phyloP scores from a whole-genome alignment of 148 eudicot genomes.

The Rhododendron ferrugineum region DNA sequence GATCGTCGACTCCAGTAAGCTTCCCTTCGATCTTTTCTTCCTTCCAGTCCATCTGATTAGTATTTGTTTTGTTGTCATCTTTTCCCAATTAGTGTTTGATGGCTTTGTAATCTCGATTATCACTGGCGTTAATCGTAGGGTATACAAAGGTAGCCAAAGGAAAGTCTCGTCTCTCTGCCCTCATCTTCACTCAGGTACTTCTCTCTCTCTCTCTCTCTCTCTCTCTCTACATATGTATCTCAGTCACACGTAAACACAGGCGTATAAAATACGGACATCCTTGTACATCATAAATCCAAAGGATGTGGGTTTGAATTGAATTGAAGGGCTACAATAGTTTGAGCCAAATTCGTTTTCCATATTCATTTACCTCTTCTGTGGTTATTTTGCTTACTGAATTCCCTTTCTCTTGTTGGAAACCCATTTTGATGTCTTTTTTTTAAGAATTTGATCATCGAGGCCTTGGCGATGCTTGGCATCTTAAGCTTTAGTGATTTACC shows the following conservation, averaged over 20 bases:
- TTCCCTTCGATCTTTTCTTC: background rate
- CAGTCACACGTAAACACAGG: background rate
- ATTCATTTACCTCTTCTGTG: background rate
- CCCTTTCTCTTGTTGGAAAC: background rate
- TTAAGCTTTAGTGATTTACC: background rate
- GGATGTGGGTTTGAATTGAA: background rate
- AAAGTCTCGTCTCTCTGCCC: slow-evolving; percentile 45
- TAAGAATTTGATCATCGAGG: background rate
- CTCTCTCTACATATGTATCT: background rate
- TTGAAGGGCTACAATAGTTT: background rate
- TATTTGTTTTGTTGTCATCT: background rate
- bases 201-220: background rate
- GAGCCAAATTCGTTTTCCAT: background rate
- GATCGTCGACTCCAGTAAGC: slow-evolving; percentile 78
- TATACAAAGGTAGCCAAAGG: slow-evolving; percentile 68
- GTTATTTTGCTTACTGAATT: background rate
- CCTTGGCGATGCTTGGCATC: background rate
- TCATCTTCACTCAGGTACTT: slow-evolving; percentile 50
- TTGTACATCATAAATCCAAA: background rate
- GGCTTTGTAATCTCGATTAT: background rate
- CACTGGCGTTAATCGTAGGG: slow-evolving; percentile 27
- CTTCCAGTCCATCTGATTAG: background rate
- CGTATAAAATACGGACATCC: background rate
- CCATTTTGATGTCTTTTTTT: background rate
- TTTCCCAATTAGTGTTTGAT: background rate